Evolutionary conservation across 2,329 filamentous ascomycete genomes (phyloP), one percentile per base, ranked within the genome.

Genomic region (Bipolaris bicolor): DNA sequence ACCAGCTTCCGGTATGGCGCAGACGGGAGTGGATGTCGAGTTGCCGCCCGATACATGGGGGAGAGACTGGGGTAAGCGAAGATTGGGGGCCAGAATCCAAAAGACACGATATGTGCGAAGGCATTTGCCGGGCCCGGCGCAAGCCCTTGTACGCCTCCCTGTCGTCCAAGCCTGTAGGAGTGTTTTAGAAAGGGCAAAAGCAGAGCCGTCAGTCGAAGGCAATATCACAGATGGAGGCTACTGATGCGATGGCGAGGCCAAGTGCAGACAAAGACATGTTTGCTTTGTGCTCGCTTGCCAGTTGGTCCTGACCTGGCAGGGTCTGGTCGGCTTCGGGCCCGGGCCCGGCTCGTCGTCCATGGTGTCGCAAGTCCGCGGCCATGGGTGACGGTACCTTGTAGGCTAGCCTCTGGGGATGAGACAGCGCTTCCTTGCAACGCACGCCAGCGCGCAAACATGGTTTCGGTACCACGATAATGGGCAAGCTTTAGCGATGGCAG

Each of bases 41-140:
- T n/a, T 52, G 20, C 44, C 22, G 41, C 44, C 48, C 36, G 39
- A 44, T 45, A 39, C 33, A 45, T 45, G 55, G 50, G 44, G 47
- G 51, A 50, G 48, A 43, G 58, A 65, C 66, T 54, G 46, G 66
- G 64, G 61, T 67, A 65, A 60, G 64, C 64, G 66, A 68, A 31
- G 20, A 29, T 52, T 57, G 51, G 52, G 60, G 61, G 58, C 64
- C 62, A 63, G 64, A 67, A 61, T 37, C 64, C 62, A 63, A 63
- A 66, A 60, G 41, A 54, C 52, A 49, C 20, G 52, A 22, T 15
- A 50, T 29, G 41, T 10, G 41, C 26, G 37, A 22, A 22, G n/a
- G 39, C 20, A 40, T 47, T 29, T 37, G 49, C 52, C 22, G 26
- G 22, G 18, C 18, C 20, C 46, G 26, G 40, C 18, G 47, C 47